Evolutionary conservation across 2,329 filamentous ascomycete genomes (phyloP).

Genomic region (Fusarium sambucinum): DNA sequence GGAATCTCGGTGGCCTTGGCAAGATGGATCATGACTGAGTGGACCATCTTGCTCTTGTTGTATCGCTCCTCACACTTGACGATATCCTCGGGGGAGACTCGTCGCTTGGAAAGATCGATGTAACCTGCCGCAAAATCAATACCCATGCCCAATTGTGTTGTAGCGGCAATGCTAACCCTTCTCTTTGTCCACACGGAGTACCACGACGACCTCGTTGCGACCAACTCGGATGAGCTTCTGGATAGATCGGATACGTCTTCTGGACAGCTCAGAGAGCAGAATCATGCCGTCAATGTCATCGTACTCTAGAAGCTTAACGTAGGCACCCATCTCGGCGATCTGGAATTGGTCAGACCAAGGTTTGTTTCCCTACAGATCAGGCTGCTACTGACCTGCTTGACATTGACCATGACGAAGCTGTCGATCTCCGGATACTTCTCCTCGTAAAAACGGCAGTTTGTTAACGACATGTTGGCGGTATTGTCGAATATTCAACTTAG

Average conservation of each 20-base stretch:
- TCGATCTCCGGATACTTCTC: constrained; percentile 96
- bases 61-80: constrained; percentile 99
- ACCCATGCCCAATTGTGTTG: constrained; percentile 37
- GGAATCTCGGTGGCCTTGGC: constrained; percentile 95
- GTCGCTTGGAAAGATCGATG: constrained; percentile 98
- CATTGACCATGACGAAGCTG: constrained; percentile 99
- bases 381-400: constrained; percentile 81
- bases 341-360: constrained; percentile 54
- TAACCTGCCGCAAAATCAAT: constrained; percentile 67
- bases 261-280: constrained; percentile 94
- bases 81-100: constrained; percentile 97
- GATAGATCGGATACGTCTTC: constrained; percentile 97
- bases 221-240: constrained; percentile 99
- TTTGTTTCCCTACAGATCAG: constrained; percentile 24
- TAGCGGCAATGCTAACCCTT: constrained; percentile 72
- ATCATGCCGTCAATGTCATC: constrained; percentile 99
- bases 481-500: constrained; percentile 45
- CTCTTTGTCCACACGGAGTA: constrained; percentile 98
- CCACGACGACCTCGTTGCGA: constrained; percentile 97
- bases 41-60: constrained; percentile 99
- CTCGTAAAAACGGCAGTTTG: constrained; percentile 97
- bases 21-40: constrained; percentile 98
- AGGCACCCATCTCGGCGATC: constrained; percentile 99
- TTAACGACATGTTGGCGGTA: constrained; percentile 86
- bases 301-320: constrained; percentile 99